phyloP scores from a whole-genome alignment of 768 basidiomycete species.

The Imleria badia region DNA sequence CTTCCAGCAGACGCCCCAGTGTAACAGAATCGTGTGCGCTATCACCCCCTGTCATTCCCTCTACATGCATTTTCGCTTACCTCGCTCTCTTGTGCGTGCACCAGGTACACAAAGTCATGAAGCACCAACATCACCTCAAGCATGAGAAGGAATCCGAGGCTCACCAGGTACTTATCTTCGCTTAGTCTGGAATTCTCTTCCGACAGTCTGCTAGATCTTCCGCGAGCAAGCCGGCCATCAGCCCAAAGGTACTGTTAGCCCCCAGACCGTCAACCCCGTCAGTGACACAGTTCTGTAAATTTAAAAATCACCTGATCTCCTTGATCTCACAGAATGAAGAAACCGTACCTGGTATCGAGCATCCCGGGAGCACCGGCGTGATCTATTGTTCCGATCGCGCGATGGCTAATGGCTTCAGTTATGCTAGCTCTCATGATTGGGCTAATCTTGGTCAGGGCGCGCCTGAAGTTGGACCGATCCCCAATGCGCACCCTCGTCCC shows the following conservation, averaged over 20 bases:
- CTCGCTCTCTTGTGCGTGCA: constrained; percentile 30
- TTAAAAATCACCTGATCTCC: constrained; percentile 1
- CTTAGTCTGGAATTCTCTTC: neutral
- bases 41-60: neutral
- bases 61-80: constrained; percentile 32
- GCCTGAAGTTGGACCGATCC: constrained; percentile 85
- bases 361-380: constrained; percentile 63
- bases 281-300: constrained; percentile 14
- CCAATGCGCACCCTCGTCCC: constrained; percentile 67
- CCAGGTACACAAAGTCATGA: constrained; percentile 70
- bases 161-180: constrained; percentile 56
- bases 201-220: constrained; percentile 55
- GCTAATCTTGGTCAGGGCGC: constrained; percentile 91
- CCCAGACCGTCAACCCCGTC: constrained; percentile 72
- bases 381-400: constrained; percentile 93
- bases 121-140: constrained; percentile 59
- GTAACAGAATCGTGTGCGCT: constrained; percentile 43
- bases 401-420: constrained; percentile 92
- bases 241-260: constrained; percentile 60
- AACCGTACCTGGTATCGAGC: constrained; percentile 84
- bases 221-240: constrained; percentile 70
- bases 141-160: constrained; percentile 87
- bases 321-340: constrained; percentile 64
- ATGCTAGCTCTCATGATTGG: constrained; percentile 78
- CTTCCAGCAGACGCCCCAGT: constrained; percentile 25